Conservation (phyloP, 805 yeast genomes). For the Candida chilensis region DNA sequence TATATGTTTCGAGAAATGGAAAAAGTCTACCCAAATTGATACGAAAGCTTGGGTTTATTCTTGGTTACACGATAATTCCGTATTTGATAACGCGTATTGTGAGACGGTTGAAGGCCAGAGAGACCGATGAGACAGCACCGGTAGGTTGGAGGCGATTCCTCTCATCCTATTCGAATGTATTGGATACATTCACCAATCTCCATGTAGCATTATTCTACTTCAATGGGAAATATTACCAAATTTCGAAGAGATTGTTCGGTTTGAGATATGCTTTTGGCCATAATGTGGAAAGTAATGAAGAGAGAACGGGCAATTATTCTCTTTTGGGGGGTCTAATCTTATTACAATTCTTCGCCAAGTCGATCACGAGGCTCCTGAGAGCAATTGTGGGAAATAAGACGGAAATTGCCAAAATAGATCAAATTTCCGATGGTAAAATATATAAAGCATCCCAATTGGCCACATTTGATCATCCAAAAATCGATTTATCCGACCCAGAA, state of each 20-base stretch:
- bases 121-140: conserved; percentile 6
- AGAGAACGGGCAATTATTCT: conserved; percentile 56
- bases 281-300: conserved; percentile 31
- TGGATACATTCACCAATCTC: conserved; percentile 50
- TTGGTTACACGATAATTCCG: conserved; percentile 58
- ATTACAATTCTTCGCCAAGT: conserved; percentile 40
- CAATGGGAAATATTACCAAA: conserved; percentile 70
- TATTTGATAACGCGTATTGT: conserved; percentile 28
- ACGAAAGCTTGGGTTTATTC: conserved; percentile 48
- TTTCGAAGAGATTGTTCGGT: conserved; percentile 72
- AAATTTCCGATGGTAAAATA: neutral
- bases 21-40: conserved; percentile 31
- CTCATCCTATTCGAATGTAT: conserved; percentile 31
- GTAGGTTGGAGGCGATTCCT: conserved; percentile 7
- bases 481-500: conserved; percentile 49
- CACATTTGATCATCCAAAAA: conserved; percentile 4
- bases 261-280: conserved; percentile 73
- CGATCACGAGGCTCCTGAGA: conserved; percentile 18
- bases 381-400: conserved; percentile 2
- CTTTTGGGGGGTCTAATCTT: conserved; percentile 58
- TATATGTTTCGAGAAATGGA: conserved; percentile 52
- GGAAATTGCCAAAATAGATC: conserved; percentile 2
- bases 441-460: neutral
- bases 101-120: conserved; percentile 10
- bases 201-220: conserved; percentile 82